Evolutionary conservation across 768 basidiomycete genomes (phyloP), one percentile per base, ranked within the genome.

Genomic region (Pulveroboletus ravenelii): DNA sequence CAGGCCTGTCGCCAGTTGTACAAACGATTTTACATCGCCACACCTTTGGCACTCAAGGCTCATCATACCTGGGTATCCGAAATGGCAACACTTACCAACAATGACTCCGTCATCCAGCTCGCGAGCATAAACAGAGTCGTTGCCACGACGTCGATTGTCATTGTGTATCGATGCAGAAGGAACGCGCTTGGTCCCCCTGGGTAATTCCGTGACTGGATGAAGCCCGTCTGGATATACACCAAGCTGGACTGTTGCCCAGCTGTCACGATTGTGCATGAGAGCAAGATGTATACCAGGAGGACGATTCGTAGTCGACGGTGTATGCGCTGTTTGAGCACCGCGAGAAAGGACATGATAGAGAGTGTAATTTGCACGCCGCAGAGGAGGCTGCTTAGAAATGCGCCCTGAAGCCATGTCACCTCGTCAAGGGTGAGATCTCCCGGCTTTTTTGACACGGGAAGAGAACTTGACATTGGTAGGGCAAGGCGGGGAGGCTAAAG

Each of bases 1-100:
- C 4, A 4, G 48, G 50, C 18, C 10, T 36, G 2, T 48, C 60
- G 23, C 52, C 60, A 10, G 50, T 30, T 15, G 17, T 23, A 40
- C 56, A 61, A 13, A 61, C 46, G 12, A 61, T 56, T 32, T 48
- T 52, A 55, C 60, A 62, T 9, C 59, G 52, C 59, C 59, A 61
- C 10, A 61, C 60, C 59, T 62, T 43, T 25, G n/a, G 48, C n/a
- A 17, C 31, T 41, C 23, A 50, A 42, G 32, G 38, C 0, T 47
- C 41, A 51, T 23, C n/a, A 37, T 17, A 17, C 30, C 31, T 35
- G 17, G 13, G 5, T 25, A 17, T 2, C 5, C 7, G 31, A 38
- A 39, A 34, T 9, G 8, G 10, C 31, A 46, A 45, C 18, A 54
- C 56, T 62, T 40, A 61, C 59, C 50, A 61, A 15, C 25, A 61